Conservation (phyloP, 1,284 basidiomycete genomes). For the Cryptococcus maquisensis region DNA sequence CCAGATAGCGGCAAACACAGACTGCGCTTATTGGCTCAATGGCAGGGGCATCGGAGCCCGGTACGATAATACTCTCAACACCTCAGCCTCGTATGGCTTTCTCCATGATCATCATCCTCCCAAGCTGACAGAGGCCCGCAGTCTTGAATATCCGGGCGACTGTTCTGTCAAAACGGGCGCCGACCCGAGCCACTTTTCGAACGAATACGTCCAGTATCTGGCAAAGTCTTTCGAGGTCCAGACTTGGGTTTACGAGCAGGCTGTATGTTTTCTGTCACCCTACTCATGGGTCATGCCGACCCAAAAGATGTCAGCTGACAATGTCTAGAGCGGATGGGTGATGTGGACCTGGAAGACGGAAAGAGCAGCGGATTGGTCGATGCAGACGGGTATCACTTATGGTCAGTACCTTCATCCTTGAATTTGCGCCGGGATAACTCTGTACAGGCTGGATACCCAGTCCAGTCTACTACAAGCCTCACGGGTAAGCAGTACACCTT, state of each 20-base stretch:
- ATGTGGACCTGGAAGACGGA: slow-evolving; percentile 47
- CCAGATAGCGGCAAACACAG: slow-evolving; percentile 28
- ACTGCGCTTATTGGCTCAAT: slow-evolving; percentile 55
- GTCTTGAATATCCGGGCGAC: slow-evolving; percentile 53
- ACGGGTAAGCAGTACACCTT: slow-evolving; percentile 21
- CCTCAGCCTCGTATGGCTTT: slow-evolving; percentile 38
- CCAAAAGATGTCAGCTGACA: neutral
- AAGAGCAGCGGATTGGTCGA: slow-evolving; percentile 63
- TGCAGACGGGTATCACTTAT: slow-evolving; percentile 38
- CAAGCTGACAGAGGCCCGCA: slow-evolving; percentile 9
- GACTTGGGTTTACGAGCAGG: slow-evolving; percentile 49
- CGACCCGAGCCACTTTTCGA: slow-evolving; percentile 61
- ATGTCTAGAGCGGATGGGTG: slow-evolving; percentile 27
- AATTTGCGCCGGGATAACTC: neutral
- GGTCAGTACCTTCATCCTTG: slow-evolving; percentile 9
- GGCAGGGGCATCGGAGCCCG: slow-evolving; percentile 64
- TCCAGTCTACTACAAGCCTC: slow-evolving; percentile 34
- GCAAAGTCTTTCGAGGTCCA: slow-evolving; percentile 81
- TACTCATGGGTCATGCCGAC: too few species aligned
- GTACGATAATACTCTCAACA: slow-evolving; percentile 62
- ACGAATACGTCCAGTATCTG: slow-evolving; percentile 72
- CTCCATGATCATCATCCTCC: neutral
- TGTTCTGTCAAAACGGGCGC: slow-evolving; percentile 68
- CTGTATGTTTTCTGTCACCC: slow-evolving; percentile 16
- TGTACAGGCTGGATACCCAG: slow-evolving; percentile 38